Percentiles rank a stretch among this genome's conserved stretches.
Evolutionary conservation across 2,329 filamentous ascomycete species (phyloP).

Genomic region (Colletotrichum filicis): DNA sequence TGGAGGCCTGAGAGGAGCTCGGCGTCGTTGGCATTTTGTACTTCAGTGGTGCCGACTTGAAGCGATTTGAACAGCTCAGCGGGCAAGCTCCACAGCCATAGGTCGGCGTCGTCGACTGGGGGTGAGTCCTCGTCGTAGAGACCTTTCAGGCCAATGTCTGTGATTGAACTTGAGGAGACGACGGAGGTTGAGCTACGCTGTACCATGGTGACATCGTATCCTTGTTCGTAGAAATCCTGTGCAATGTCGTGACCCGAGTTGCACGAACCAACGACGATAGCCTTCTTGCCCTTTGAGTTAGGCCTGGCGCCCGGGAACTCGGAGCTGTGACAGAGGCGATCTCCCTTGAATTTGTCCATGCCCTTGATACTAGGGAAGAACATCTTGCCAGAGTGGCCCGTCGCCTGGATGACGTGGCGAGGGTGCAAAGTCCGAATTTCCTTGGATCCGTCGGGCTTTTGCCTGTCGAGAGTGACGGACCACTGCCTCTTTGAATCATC

Average conservation of each 20-base stretch:
- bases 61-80: slow-evolving; percentile 69
- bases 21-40: slow-evolving; percentile 50
- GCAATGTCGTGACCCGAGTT: slow-evolving; percentile 78
- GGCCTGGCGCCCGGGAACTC: slow-evolving; percentile 65
- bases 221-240: slow-evolving; percentile 74
- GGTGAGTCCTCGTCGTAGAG: slow-evolving; percentile 65
- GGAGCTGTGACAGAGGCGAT: slow-evolving; percentile 66
- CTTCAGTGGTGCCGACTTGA: slow-evolving; percentile 57
- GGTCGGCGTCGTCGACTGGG: slow-evolving; percentile 73
- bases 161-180: slow-evolving; percentile 64
- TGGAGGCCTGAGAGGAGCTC: slow-evolving; percentile 56
- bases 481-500: slow-evolving; percentile 61
- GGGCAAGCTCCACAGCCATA: slow-evolving; percentile 68
- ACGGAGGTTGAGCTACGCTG: slow-evolving; percentile 76
- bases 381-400: slow-evolving; percentile 75
- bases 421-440: slow-evolving; percentile 69
- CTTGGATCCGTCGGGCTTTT: slow-evolving; percentile 51
- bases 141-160: slow-evolving; percentile 63
- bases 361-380: slow-evolving; percentile 65
- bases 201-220: slow-evolving; percentile 75
- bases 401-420: slow-evolving; percentile 73
- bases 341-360: slow-evolving; percentile 65
- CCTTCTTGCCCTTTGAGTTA: slow-evolving; percentile 64
- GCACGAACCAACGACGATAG: slow-evolving; percentile 74
- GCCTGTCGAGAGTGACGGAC: slow-evolving; percentile 65